Evolutionary conservation across 2,329 filamentous ascomycete species (phyloP), one percentile per base, ranked within the genome.

Genomic region (Cladosporium halotolerans): DNA sequence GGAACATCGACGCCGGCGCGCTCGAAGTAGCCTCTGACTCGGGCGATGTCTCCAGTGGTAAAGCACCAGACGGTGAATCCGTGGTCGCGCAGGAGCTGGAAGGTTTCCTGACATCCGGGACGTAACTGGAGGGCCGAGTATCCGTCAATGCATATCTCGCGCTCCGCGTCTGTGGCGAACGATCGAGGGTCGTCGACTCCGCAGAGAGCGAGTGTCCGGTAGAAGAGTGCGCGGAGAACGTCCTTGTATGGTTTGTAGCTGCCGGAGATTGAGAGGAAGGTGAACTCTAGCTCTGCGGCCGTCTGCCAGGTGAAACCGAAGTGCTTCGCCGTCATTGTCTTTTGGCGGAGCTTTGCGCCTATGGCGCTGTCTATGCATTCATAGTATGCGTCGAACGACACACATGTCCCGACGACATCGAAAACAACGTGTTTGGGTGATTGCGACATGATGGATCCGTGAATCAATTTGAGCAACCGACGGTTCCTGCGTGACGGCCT

Each of bases 51-150:
- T 1, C 75, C 79, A 0, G 76, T 75, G 0, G 79, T 81, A 23
- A 82, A 68, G 32, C 71, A 74, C 78, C 79, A 82, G 4, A 80
- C 72, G 0, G 73, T 76, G 55, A 79, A 81, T 0, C 78, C 75
- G 0, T 64, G 68, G 0, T 66, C 68, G 3, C 74, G 64, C 40
- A 82, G 62, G 18, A 67, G 70, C 41, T 67, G 58, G 38, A 78
- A 70, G 43, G 71, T 72, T 53, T 76, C 72, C 19, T 64, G 67
- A 1, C 68, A 64, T 0, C 74, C 76, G 3, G 69, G 63, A 1
- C 76, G 58, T 16, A 73, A 58, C 46, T 57, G 52, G 14, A 66
- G 51, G 5, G 57, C 38, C 2, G 58, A 69, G 57, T 74, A 79
- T 1, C 67, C 67, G 14, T 67, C 62, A 3, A 74, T 65, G 47